Percentiles rank a stretch among this genome's conserved stretches.
phyloP scores from a whole-genome alignment of 2,329 filamentous ascomycete species.

The Geosmithia flava region DNA sequence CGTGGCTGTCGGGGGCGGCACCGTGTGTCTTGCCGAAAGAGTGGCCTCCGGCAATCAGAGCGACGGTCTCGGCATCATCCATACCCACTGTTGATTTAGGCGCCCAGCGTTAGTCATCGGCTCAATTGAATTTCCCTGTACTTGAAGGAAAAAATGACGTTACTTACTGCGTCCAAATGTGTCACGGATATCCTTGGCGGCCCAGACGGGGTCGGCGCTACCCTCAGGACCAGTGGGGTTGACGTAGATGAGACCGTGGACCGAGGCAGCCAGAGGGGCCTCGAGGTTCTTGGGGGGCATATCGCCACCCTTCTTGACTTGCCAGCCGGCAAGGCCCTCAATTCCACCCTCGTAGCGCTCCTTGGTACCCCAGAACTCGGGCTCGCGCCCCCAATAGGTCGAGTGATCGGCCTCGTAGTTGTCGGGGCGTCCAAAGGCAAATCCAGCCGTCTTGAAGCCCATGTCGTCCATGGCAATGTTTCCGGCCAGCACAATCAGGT shows the following conservation, averaged over 20 bases:
- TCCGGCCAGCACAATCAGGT: conserved; percentile 57
- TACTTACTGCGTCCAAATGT: conserved; percentile 52
- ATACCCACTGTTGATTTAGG: conserved; percentile 33
- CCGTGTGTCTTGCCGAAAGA: conserved; percentile 74
- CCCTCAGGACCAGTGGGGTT: conserved; percentile 71
- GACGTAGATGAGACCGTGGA: conserved; percentile 66
- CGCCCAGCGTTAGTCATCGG: neutral
- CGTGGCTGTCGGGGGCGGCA: conserved; percentile 49
- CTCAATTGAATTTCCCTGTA: neutral
- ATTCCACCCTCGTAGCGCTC: conserved; percentile 35
- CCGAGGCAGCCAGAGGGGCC: conserved; percentile 45
- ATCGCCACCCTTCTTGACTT: neutral
- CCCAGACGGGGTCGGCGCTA: conserved; percentile 54
- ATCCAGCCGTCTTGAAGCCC: conserved; percentile 63
- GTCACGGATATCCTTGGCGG: conserved; percentile 59
- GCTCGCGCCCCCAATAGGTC: conserved; percentile 65
- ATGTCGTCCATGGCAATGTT: conserved; percentile 70
- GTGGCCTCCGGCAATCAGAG: conserved; percentile 68
- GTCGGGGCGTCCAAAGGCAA: conserved; percentile 59
- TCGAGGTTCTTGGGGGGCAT: conserved; percentile 46
- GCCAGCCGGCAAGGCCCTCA: neutral
- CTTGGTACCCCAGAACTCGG: conserved; percentile 38
- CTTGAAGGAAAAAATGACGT: conserved; percentile 24
- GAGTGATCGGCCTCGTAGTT: conserved; percentile 67
- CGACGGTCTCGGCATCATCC: conserved; percentile 73